Base-by-base conservation (phyloP, 495 filamentous ascomycete genomes). In the Podospora pseudopauciseta region DNA sequence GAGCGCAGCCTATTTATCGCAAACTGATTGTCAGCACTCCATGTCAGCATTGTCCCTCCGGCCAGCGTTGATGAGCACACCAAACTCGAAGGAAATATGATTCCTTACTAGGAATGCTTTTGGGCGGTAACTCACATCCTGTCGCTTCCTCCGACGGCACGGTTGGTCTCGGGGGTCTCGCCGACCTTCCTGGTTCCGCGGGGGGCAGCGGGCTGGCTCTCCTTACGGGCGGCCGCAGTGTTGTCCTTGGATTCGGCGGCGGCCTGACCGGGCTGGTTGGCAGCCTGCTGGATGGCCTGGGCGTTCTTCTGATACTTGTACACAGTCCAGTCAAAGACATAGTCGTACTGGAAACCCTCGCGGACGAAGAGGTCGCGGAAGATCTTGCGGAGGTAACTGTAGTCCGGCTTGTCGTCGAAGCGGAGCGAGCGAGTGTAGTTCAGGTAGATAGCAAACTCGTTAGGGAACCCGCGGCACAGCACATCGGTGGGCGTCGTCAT, bases 241-340 rank as follows among this genome's bases (percentile, higher is more conserved):
- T 70, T 63, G 54, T 76, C 72, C 74, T 77, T 82, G 63, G 87
- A 81, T 63, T 86, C 84, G 65, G 84, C 89, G 60, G 82, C 84
- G 61, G 85, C 85, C 70, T 75, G 72, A 67, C 64, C 65, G 54
- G 70, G 69, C 26, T 73, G 72, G 76, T 92, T 90, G 49, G 81
- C 79, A 30, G 79, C 82, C 75, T 79, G 71, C 73, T 75, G 70
- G 73, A 81, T 80, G 63, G 88, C 88, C 78, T 90, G 87, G 75
- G 90, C 86, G 74, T 98, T 98, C 90, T 98, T 98, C 86, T 98
- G 96, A 85, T 99, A 99, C 87, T 98, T 99, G 87, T 99, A 98
- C 76, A 99, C 96, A 67, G 96, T 99, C 96, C 96, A 99, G 81
- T 99, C 96, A 78, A 99, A 99, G 74, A 99, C 96, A 73, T 99